Percentiles rank a stretch among this genome's conserved stretches.
Conservation (phyloP, 352 stramenopile genomes). For the Pythium brachiatum region DNA sequence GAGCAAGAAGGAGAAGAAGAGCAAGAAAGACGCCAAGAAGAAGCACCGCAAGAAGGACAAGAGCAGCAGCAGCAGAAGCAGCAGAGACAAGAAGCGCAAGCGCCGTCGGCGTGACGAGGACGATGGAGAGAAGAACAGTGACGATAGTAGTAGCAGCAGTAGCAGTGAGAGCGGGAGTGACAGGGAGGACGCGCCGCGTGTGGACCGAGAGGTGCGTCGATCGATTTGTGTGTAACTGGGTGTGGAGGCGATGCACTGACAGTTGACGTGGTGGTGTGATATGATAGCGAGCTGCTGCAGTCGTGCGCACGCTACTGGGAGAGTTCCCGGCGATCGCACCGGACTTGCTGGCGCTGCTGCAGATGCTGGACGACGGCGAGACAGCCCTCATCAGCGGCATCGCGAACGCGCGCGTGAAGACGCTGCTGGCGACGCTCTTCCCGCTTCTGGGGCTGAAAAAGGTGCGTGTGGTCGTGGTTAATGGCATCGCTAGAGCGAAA, state of each 20-base stretch:
- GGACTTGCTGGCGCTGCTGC: conserved; percentile 64
- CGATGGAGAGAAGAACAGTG: background rate
- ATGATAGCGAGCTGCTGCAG: conserved; percentile 34
- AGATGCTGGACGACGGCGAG: conserved; percentile 77
- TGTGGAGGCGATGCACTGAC: background rate
- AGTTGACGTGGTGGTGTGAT: background rate
- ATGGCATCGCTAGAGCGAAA: too few relatives aligned
- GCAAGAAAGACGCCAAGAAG: conserved; percentile 25
- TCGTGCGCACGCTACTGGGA: conserved; percentile 53
- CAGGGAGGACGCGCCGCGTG: conserved; percentile 1
- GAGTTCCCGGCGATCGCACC: conserved; percentile 64
- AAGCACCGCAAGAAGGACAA: conserved; percentile 30
- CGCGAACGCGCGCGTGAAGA: conserved; percentile 65
- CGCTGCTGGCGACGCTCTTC: conserved; percentile 65
- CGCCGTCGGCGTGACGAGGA: background rate
- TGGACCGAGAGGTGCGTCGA: background rate
- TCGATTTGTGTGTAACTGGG: background rate
- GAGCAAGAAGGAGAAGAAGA: conserved; percentile 24
- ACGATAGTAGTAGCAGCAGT: background rate
- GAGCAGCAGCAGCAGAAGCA: conserved; percentile 6
- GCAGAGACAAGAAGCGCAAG: background rate
- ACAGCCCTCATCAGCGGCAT: conserved; percentile 75
- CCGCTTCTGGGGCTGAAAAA: conserved; percentile 51
- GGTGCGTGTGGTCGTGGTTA: conserved; percentile 14
- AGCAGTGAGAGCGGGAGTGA: conserved; percentile 6